Base-by-base conservation (phyloP, 1,284 basidiomycete genomes). In the Pseudozyma tsukubaensis region DNA sequence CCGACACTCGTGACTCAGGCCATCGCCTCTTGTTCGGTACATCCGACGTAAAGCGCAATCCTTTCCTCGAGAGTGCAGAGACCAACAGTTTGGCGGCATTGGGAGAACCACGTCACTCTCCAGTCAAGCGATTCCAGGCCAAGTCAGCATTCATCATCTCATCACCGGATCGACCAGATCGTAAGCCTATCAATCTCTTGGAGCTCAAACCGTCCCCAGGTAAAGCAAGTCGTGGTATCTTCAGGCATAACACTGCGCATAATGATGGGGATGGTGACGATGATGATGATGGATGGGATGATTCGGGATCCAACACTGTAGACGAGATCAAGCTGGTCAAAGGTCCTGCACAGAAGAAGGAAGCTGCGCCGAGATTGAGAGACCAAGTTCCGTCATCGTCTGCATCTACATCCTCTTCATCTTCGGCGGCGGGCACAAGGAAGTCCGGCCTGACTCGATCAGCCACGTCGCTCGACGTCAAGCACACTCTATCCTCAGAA, bases 171-270 rank as follows among this genome's bases (percentile, higher is more conserved):
- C 57, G 71, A 39, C 71, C 65, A 13, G 71, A 69, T 52, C 68
- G 64, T 19, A 77, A 71, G 29, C 75, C 75, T 2, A 73, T 77
- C 58, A 71, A 77, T 39, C 62, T 77, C 6, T 59, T 70, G 18
- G 67, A 63, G 14, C 66, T 77, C 19, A 73, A 68, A 36, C 75
- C 75, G 2, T 74, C 71, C 18, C 75, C 75, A 14, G 75, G 75
- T 13, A 77, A 77, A 37, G 75, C 75, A 13, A 63, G 57, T 40
- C 57, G 75, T 19, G 75, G 75, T n/a, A 70, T 72, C 52, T 77
- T 77, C 50, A 59, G 67, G 1, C 75, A 77, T 56, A 50, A 70
- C 21, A 24, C 54, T 18, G 53, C 39, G 6, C 48, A 29, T 6
- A 40, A 65, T 4, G 60, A 76, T 29, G 51, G 66, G 5, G 63